Evolutionary conservation across 805 yeast species (phyloP).

Genomic region (Ogataea angusta): DNA sequence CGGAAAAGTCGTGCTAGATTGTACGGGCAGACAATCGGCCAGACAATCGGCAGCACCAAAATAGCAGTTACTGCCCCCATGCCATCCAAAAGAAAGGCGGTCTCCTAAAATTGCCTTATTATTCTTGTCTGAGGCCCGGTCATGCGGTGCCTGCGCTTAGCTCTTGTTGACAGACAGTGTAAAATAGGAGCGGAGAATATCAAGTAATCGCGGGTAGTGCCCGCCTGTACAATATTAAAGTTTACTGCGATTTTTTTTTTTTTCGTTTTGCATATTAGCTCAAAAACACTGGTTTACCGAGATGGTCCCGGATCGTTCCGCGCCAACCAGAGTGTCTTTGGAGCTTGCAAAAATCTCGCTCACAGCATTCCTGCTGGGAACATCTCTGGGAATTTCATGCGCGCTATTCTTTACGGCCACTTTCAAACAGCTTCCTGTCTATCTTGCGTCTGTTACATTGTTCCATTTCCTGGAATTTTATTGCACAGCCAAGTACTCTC

Average conservation of each 20-base stretch:
- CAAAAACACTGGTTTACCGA: not conserved
- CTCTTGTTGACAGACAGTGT: too few relatives aligned
- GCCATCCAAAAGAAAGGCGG: too few relatives aligned
- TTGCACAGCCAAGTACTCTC: conserved; percentile 73
- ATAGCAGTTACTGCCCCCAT: too few relatives aligned
- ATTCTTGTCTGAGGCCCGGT: too few relatives aligned
- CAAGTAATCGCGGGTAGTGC: too few relatives aligned
- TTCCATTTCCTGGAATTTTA: conserved; percentile 85
- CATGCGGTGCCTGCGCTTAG: too few relatives aligned
- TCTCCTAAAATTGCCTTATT: too few relatives aligned
- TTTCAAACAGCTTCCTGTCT: conserved; percentile 38
- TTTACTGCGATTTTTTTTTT: not conserved
- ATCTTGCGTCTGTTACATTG: conserved; percentile 47
- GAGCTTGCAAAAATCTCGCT: conserved; percentile 38
- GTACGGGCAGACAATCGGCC: too few relatives aligned
- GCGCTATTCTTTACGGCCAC: conserved; percentile 27
- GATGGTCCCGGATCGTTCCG: not conserved
- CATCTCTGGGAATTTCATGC: conserved; percentile 38
- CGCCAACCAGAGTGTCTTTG: not conserved
- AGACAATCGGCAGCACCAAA: too few relatives aligned
- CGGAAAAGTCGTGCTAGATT: too few relatives aligned
- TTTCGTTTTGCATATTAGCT: not conserved
- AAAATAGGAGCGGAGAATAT: too few relatives aligned
- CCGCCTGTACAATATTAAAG: too few relatives aligned
- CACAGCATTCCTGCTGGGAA: conserved; percentile 46